A percentile compares a stretch with the other conserved stretches of the same genome.
phyloP scores from a whole-genome alignment of 257 asterid genomes.

The Prunella vulgaris region DNA sequence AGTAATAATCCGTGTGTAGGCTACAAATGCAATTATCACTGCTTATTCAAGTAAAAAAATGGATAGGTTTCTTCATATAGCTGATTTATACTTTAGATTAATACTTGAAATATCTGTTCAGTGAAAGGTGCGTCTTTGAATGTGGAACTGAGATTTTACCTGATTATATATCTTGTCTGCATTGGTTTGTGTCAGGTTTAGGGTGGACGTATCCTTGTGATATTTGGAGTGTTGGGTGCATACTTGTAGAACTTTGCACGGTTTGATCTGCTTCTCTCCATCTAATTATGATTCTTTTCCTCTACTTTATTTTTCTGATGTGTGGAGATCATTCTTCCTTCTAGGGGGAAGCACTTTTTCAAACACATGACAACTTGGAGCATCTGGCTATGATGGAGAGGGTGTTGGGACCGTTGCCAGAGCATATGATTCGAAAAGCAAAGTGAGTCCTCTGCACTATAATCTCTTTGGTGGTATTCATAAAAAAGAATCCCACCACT shows the following conservation, averaged over 20 bases:
- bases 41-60: not conserved
- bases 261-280: constrained; percentile 30
- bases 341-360: constrained; percentile 47
- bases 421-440: constrained; percentile 48
- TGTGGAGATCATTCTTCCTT: not conserved
- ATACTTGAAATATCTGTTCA: not conserved
- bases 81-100: not conserved
- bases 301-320: constrained; percentile 12
- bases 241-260: constrained; percentile 52
- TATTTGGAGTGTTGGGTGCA: constrained; percentile 55
- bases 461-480: not conserved
- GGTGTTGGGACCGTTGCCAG: constrained; percentile 47
- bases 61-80: not conserved
- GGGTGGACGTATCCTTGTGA: constrained; percentile 59
- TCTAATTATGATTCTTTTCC: not conserved
- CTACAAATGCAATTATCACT: not conserved
- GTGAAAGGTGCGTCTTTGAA: not conserved
- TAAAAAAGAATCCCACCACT: no score
- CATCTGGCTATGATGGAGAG: constrained; percentile 70
- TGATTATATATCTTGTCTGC: not conserved
- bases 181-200: constrained; percentile 34
- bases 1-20: constrained; percentile 1
- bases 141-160: not conserved
- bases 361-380: constrained; percentile 57
- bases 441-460: constrained; percentile 21